Evolutionary conservation across 106 monocot species (phyloP), one percentile per base, ranked within the genome.

Genomic region (Phalaenopsis equestris): DNA sequence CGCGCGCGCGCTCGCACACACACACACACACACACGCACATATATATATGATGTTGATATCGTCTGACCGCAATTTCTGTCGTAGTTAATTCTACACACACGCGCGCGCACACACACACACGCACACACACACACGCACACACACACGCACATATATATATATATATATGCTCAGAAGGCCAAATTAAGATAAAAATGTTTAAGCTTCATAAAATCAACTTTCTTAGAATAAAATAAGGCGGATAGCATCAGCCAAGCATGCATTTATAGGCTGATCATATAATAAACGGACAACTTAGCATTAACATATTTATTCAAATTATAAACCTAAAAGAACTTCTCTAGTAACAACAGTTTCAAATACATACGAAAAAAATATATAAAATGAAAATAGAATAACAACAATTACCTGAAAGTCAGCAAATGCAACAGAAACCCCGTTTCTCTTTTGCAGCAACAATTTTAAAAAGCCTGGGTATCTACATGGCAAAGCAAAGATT

Each of bases 351-450:
- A 36, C 19, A 74, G 74, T 45, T 74, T 45, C 43, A 45, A 45
- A 6, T 45, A 45, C 0, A 30, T 30, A 30, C 30, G 30, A 30
- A 30, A 30, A 30, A 30, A 30, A 30, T 30, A 30, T 30, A 30
- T 30, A 30, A 30, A 30, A 30, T 30, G 30, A 30, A 30, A 30
- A 30, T 30, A 30, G 30, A 30, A 45, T 45, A 6, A 6, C 43
- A 45, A 45, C 5, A 45, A 79, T 77, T 85, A 92, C 95, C 90
- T 87, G 65, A 65, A 95, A 95, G 84, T 95, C 93, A 77, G 90
- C 87, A 86, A 95, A 95, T 55, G 93, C 92, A 82, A 91, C 93
- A 85, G 89, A 87, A 57, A 87, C 82, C 48, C 93, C 95, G 70
- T 76, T 80, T 76, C 86, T 92, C 68, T 87, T 91, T 88, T 91